A percentile compares a stretch with the other conserved stretches of the same genome.
Evolutionary conservation across 129 eudicot species (phyloP).

Genomic region (Flaveria brownii): DNA sequence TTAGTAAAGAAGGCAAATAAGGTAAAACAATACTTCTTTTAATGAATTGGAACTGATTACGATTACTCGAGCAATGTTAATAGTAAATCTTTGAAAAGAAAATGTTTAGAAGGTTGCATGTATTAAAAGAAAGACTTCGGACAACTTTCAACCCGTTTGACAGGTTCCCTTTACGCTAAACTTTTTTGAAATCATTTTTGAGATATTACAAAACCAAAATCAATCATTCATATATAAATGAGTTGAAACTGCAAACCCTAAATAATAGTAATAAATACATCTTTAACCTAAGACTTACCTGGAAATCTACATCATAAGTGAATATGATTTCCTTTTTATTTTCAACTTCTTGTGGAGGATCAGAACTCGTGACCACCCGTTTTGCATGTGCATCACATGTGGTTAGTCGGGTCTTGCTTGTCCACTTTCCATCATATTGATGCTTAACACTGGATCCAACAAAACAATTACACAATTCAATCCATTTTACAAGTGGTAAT

Average conservation of each 20-base stretch:
- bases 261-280: not conserved
- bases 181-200: not conserved
- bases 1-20: no score
- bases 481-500: not conserved
- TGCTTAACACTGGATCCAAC: conserved; percentile 54
- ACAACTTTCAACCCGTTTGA: not conserved
- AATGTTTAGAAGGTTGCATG: not conserved
- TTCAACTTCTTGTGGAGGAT: conserved; percentile 70
- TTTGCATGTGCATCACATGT: conserved; percentile 77
- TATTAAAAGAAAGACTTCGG: not conserved
- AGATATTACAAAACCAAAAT: not conserved
- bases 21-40: no score
- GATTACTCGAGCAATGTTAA: no score
- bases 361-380: conserved; percentile 52
- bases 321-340: conserved; percentile 60
- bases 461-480: conserved; percentile 6
- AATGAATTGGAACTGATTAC: no score
- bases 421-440: conserved; percentile 62
- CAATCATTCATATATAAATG: not conserved
- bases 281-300: conserved; percentile 36
- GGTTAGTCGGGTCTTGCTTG: conserved; percentile 46
- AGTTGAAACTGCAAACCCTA: not conserved
- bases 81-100: conserved; percentile 31
- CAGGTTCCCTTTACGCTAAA: not conserved
- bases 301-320: conserved; percentile 64